These are phyloP conservation scores for Babesia bovis DNA, from an alignment of 169 alveolate genomes.

Conservation along the genomic window DNA sequence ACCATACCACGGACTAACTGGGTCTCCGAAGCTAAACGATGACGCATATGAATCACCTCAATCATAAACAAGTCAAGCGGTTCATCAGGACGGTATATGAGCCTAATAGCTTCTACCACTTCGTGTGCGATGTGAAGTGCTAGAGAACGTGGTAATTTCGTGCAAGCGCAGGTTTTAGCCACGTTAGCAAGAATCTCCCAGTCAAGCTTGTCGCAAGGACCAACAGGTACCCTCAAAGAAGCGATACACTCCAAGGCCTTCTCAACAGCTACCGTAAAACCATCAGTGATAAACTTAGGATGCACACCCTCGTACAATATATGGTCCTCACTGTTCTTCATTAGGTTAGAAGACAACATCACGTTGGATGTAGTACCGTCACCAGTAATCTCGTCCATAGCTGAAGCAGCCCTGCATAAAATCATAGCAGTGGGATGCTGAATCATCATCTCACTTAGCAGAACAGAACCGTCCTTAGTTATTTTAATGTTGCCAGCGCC, in stretches of 20 bases:
- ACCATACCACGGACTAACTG: slow-evolving; percentile 91
- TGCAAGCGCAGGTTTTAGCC: slow-evolving; percentile 91
- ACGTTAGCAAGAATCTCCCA: slow-evolving; percentile 89
- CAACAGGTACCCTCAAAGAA: slow-evolving; percentile 66
- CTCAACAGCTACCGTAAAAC: slow-evolving; percentile 91
- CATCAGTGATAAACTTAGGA: slow-evolving; percentile 96
- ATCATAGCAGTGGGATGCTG: slow-evolving; percentile 99
- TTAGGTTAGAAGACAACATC: slow-evolving; percentile 92
- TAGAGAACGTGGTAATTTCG: slow-evolving; percentile 88
- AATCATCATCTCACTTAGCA: slow-evolving; percentile 97
- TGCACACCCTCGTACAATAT: slow-evolving; percentile 91
- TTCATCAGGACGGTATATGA: slow-evolving; percentile 64
- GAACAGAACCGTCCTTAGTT: slow-evolving; percentile 96
- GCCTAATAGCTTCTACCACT: slow-evolving; percentile 90
- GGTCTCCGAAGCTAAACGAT: slow-evolving; percentile 94
- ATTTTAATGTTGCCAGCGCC: slow-evolving; percentile 93
- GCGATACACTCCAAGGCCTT: slow-evolving; percentile 89
- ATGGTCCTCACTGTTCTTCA: slow-evolving; percentile 78
- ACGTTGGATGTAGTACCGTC: slow-evolving; percentile 98
- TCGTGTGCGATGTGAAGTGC: slow-evolving; percentile 94
- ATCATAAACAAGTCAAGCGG: slow-evolving; percentile 96
- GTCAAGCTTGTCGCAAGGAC: slow-evolving; percentile 61
- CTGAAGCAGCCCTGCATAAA: slow-evolving; percentile 98
- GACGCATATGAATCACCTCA: slow-evolving; percentile 97
- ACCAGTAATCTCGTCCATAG: slow-evolving; percentile 98